phyloP scores from a whole-genome alignment of 331 rosid genomes.

The Rhamnella rubrinervis region DNA sequence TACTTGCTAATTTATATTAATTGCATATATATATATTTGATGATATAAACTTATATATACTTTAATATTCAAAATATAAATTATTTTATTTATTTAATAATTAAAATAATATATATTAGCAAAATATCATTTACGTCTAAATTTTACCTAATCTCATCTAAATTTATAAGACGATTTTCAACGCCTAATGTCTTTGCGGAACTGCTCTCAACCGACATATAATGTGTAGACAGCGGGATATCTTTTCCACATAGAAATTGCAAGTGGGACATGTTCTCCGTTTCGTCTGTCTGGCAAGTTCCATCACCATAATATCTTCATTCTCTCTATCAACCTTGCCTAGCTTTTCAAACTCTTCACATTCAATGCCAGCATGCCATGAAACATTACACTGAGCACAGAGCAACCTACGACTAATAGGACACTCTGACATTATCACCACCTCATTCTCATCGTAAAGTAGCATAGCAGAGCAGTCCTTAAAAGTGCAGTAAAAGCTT shows the following conservation, averaged over 20 bases:
- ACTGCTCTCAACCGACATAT: slow-evolving; percentile 72
- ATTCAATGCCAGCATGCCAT: slow-evolving; percentile 56
- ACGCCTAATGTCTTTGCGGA: too few species aligned
- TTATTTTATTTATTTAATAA: too few species aligned
- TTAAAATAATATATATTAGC: too few species aligned
- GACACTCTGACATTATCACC: slow-evolving; percentile 55
- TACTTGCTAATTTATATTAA: too few species aligned
- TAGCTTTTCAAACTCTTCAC: slow-evolving; percentile 38
- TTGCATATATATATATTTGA: too few species aligned
- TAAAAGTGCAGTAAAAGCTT: slow-evolving; percentile 58
- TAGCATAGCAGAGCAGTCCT: slow-evolving; percentile 54
- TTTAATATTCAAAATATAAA: too few species aligned
- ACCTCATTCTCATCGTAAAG: slow-evolving; percentile 37
- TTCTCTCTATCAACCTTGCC: slow-evolving; percentile 15
- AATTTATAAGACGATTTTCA: too few species aligned
- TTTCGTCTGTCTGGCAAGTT: slow-evolving; percentile 14
- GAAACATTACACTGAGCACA: slow-evolving; percentile 57
- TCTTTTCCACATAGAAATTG: slow-evolving; percentile 29
- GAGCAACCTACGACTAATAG: slow-evolving; percentile 50
- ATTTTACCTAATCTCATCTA: too few species aligned
- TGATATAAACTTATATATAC: too few species aligned
- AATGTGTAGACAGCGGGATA: slow-evolving; percentile 22
- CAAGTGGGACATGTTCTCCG: slow-evolving; percentile 44
- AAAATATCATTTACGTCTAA: too few species aligned
- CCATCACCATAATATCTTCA: slow-evolving; percentile 43